A percentile compares a stretch with the other conserved stretches of the same genome.
phyloP scores from a whole-genome alignment of 176 grass and related monocot species.

The Secale cereale region DNA sequence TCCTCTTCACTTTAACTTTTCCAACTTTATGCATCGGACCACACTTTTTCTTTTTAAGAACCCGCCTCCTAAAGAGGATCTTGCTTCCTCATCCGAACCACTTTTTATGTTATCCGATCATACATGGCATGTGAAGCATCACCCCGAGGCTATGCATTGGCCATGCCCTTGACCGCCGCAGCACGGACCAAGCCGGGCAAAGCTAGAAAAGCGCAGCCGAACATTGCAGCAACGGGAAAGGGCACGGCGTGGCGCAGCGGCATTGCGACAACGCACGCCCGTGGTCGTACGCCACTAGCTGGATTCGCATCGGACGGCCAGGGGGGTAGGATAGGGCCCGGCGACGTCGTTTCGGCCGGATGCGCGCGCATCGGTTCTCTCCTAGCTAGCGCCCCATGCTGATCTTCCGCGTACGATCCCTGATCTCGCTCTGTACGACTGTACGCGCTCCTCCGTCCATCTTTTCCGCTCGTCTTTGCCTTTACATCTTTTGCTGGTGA shows the following conservation, averaged over 20 bases:
- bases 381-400: background rate
- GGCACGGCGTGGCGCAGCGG: background rate
- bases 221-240: background rate
- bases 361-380: conserved; percentile 36
- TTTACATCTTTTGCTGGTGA: background rate
- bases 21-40: too few species aligned
- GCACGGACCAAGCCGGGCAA: background rate
- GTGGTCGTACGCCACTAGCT: background rate
- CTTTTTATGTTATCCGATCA: too few species aligned
- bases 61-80: too few species aligned
- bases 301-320: background rate
- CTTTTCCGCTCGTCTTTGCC: background rate
- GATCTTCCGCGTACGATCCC: conserved; percentile 6
- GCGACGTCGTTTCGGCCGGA: conserved; percentile 20
- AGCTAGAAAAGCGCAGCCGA: background rate
- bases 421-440: background rate
- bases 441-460: background rate
- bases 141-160: too few species aligned
- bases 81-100: too few species aligned
- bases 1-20: too few species aligned
- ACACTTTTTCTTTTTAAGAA: too few species aligned
- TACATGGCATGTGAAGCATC: too few species aligned
- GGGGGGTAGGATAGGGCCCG: background rate
- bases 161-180: too few species aligned
- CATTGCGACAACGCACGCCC: background rate